Evolutionary conservation across 345 rosid species (phyloP), one percentile per base, ranked within the genome.

Genomic region (Populus tremula): DNA sequence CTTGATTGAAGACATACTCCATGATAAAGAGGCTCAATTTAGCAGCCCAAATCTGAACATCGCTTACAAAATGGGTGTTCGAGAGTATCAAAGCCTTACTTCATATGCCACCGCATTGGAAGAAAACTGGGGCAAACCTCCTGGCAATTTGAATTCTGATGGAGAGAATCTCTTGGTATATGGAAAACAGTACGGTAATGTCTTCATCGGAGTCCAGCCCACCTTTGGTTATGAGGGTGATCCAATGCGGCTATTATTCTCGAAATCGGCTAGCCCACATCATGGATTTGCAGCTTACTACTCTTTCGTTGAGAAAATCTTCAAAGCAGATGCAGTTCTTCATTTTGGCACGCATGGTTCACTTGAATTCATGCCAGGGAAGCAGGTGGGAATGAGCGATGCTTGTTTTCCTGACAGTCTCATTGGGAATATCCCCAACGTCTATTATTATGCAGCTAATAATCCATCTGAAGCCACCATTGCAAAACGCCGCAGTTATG

Each of bases 381-480:
- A 96, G 85, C 99, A 96, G 89, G 99, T 96, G 81, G 99, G 99
- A 70, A 96, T 96, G 99, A 96, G 99, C 27, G 99, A 96, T 66
- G 96, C 77, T 66, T 96, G 99, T 75, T 96, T 76, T 81, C 99
- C 99, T 0, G 99, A 96, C 75, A 93, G 98, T 84, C 98, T 96
- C 47, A 96, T 96, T 4, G 99, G 99, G 70, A 96, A 96, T 68
- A 96, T 96, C 43, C 99, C 99, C 11, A 96, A 96, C 79, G 92
- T 96, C 1, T 96, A 96, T 79, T 96, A 96, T 70, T 96, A 96
- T 43, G 99, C 99, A 8, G 98, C 99, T 0, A 96, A 96, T 72
- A 96, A 96, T 64, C 99, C 99, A 7, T 96, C 99, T 2, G 99
- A 96, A 85, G 99, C 99, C 8, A 96, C 99, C 73, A 90, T 96